Evolutionary conservation across 1,284 basidiomycete genomes (phyloP).

Genomic region (Pseudozyma sp.): DNA sequence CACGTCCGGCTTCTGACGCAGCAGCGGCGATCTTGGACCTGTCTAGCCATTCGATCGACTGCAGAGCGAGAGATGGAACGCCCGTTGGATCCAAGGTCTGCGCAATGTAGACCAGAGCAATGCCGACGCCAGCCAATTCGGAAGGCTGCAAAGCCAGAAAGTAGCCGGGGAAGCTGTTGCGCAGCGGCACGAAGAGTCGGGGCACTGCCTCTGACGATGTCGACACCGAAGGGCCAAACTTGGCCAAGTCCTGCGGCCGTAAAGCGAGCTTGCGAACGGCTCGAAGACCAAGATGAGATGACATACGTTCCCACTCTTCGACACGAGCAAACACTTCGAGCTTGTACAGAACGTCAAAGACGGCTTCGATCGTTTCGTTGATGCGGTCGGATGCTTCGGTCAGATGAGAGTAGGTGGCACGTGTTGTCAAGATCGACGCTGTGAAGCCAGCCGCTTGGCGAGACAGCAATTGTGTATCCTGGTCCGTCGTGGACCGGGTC

Average conservation of each 20-base stretch:
- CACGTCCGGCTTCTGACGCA: constrained; percentile 10
- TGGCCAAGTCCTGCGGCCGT: constrained; percentile 58
- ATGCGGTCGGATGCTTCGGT: constrained; percentile 48
- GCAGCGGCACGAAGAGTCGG: constrained; percentile 50
- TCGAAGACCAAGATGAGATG: constrained; percentile 71
- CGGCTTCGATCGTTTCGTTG: constrained; percentile 40
- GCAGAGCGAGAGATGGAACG: constrained; percentile 30
- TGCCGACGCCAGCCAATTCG: constrained; percentile 28
- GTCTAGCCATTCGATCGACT: constrained; percentile 60
- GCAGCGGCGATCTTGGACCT: constrained; percentile 32
- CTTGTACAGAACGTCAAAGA: constrained; percentile 47
- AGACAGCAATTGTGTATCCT: background rate
- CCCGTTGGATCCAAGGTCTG: constrained; percentile 42
- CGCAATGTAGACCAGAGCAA: constrained; percentile 48
- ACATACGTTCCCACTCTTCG: constrained; percentile 62
- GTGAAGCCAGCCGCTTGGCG: constrained; percentile 30
- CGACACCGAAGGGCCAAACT: constrained; percentile 40
- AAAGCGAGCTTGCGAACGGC: constrained; percentile 79
- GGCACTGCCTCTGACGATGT: constrained; percentile 29
- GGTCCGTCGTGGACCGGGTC: constrained; percentile 2
- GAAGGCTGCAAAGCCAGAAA: constrained; percentile 54
- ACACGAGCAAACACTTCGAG: constrained; percentile 52
- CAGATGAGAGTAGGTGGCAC: constrained; percentile 25
- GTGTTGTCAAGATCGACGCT: constrained; percentile 31
- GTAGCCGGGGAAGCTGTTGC: constrained; percentile 49